Conservation (phyloP, 2,329 filamentous ascomycete genomes). For the Fusarium keratoplasticum region DNA sequence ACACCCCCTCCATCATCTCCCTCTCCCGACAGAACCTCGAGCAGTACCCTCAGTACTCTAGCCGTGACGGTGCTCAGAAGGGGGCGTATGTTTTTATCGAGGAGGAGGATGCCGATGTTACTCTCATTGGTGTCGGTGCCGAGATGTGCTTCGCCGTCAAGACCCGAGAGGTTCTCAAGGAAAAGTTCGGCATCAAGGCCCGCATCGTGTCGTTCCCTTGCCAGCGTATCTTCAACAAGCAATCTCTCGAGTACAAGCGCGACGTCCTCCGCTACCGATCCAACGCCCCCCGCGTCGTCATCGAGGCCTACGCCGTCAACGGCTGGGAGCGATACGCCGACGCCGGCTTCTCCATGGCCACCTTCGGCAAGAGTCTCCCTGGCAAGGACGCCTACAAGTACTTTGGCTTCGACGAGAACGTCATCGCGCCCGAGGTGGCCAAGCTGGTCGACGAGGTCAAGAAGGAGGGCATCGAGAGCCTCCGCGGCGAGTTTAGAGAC, state of each 20-base stretch:
- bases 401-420: conserved; percentile 64
- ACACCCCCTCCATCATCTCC: conserved; percentile 61
- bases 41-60: conserved; percentile 53
- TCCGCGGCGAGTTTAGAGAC: conserved; percentile 49
- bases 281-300: conserved; percentile 63
- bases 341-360: conserved; percentile 64
- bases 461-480: conserved; percentile 44
- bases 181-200: conserved; percentile 51
- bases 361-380: conserved; percentile 67
- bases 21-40: conserved; percentile 58
- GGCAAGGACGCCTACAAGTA: conserved; percentile 65
- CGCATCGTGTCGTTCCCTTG: conserved; percentile 60
- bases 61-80: conserved; percentile 54
- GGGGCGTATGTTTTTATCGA: conserved; percentile 62
- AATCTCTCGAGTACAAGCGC: conserved; percentile 58
- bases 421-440: conserved; percentile 53
- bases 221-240: conserved; percentile 56
- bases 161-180: conserved; percentile 52
- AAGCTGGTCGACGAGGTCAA: conserved; percentile 47
- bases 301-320: conserved; percentile 69
- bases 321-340: conserved; percentile 72
- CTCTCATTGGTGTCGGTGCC: conserved; percentile 54
- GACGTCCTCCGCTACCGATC: conserved; percentile 56
- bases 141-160: conserved; percentile 51
- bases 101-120: conserved; percentile 56